Base-by-base conservation (phyloP, 768 basidiomycete species). In the Pulveroboletus sp. region DNA sequence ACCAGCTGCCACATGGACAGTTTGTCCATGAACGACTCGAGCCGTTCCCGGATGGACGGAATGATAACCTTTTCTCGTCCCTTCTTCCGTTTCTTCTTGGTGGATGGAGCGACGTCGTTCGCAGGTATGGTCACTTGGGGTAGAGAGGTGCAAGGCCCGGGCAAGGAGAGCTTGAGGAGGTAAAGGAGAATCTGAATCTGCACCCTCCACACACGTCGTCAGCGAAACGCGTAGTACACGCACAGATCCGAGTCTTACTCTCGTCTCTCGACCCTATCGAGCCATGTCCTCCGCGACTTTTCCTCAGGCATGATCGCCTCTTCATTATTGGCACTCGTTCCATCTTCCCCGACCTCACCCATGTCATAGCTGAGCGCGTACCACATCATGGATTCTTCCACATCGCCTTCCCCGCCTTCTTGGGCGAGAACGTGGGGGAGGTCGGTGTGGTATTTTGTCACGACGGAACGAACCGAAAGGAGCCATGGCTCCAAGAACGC, bases 331-430 rank as follows among this genome's bases (percentile, higher is more conserved):
- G 47, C 17, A 19, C 31, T 45, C 27, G 64, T 51, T 19, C 61
- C 62, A 34, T 64, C 57, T 41, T 71, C 70, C 5, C 62, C 70
- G 9, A 9, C 34, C 20, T 42, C 71, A 62, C 69, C 64, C 24
- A 63, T 68, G 59, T 87, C 87, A 60, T 85, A 76, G 49, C 74
- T 74, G 34, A 86, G 68, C 1, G 80, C 76, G 50, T 79, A 89
- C 86, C 86, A 89, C 81, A 89, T 85, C 75, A 86, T 82, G 0
- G 72, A 75, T 50, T 88, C 87, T 53, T 89, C 86, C 29, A 76
- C 69, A 53, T 81, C 81, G 3, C 78, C 85, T 2, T 74, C 78
- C 2, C 81, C 84, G 10, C 79, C 82, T 1, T 76, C 79, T 38
- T 82, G 75, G 0, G 67, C 64, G 3, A 90, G 73, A 8, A 88